Percentiles rank a stretch among this genome's conserved stretches.
phyloP scores from a whole-genome alignment of 169 alveolate genomes.

The Eimeria zaria region DNA sequence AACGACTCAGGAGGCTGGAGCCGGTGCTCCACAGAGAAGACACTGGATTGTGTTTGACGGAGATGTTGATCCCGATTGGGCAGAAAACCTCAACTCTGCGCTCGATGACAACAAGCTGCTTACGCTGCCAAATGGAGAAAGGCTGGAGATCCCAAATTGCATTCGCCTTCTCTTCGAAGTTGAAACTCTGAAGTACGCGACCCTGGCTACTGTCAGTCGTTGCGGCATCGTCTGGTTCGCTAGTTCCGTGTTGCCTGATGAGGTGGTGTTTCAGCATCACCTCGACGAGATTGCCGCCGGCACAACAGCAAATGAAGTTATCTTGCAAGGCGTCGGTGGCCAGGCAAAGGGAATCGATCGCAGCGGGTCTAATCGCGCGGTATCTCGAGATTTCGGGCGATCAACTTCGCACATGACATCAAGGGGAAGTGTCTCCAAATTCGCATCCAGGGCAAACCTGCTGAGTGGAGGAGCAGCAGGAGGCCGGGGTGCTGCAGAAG shows the following conservation, averaged over 20 bases:
- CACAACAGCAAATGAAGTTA: background rate
- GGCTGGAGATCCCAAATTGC: conserved; percentile 74
- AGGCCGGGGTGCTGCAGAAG: conserved; percentile 45
- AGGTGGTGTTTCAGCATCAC: conserved; percentile 73
- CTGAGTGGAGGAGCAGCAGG: background rate
- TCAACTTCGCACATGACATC: background rate
- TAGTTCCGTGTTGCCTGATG: conserved; percentile 95
- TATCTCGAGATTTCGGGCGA: conserved; percentile 13
- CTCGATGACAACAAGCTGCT: conserved; percentile 99
- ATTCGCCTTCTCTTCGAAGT: conserved; percentile 97
- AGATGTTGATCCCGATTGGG: conserved; percentile 99
- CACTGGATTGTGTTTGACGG: conserved; percentile 99
- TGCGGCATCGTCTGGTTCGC: conserved; percentile 99
- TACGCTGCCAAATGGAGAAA: conserved; percentile 98
- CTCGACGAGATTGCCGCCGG: conserved; percentile 43
- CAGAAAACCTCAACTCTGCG: conserved; percentile 99
- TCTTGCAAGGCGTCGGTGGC: conserved; percentile 52
- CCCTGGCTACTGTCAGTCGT: conserved; percentile 99
- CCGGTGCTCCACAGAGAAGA: conserved; percentile 91
- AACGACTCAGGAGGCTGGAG: conserved; percentile 90
- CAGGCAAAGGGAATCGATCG: conserved; percentile 56
- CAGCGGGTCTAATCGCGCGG: conserved; percentile 11
- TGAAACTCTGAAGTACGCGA: conserved; percentile 97
- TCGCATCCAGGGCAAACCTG: conserved; percentile 4
- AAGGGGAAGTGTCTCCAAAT: conserved; percentile 20